A percentile compares a stretch with the other conserved stretches of the same genome.
Conservation (phyloP, 2,329 filamentous ascomycete genomes). For the Trichoderma breve region DNA sequence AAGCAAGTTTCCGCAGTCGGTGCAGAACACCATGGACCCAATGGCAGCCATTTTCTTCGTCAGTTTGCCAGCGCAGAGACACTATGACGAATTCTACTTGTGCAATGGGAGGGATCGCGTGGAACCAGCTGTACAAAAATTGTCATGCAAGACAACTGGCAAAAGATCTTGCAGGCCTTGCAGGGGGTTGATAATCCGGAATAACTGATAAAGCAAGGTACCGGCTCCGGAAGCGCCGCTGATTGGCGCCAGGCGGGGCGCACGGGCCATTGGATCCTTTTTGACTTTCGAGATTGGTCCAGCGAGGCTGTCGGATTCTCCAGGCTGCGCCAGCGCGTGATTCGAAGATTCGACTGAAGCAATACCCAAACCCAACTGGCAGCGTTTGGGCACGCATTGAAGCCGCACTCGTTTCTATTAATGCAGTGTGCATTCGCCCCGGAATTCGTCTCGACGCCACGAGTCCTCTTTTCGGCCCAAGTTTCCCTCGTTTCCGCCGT, state of each 20-base stretch:
- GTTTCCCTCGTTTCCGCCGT: neutral
- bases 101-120: constrained; percentile 15
- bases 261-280: constrained; percentile 11
- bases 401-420: neutral
- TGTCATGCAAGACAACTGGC: constrained; percentile 23
- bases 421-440: neutral
- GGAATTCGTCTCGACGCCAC: neutral
- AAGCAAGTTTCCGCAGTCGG: constrained; percentile 85
- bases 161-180: constrained; percentile 17
- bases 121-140: constrained; percentile 27
- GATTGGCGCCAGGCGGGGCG: constrained; percentile 5
- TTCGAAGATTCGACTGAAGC: constrained; percentile 10
- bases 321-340: constrained; percentile 20
- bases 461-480: neutral
- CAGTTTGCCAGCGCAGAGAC: constrained; percentile 10
- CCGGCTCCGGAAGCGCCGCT: constrained; percentile 27
- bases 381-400: constrained; percentile 14
- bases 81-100: constrained; percentile 8
- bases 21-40: constrained; percentile 89
- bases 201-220: constrained; percentile 31
- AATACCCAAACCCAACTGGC: constrained; percentile 12
- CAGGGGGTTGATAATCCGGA: constrained; percentile 26
- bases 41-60: constrained; percentile 71
- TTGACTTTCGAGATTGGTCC: constrained; percentile 11
- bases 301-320: constrained; percentile 24